Evolutionary conservation across 768 basidiomycete species (phyloP).

Genomic region (Leccinum imitatum): DNA sequence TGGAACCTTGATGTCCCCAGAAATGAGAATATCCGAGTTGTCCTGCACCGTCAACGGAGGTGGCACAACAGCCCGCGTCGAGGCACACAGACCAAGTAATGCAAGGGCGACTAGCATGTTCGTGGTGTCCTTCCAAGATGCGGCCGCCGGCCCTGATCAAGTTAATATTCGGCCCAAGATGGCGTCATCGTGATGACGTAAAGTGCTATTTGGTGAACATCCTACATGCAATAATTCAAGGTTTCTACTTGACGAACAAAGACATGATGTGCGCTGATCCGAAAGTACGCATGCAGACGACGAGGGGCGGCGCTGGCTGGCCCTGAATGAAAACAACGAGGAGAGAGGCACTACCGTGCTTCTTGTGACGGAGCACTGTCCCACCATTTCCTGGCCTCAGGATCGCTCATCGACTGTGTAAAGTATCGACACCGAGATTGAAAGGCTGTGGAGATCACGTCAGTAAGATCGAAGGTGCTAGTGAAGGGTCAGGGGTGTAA

Average conservation of each 20-base stretch:
- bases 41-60: slow-evolving; percentile 25
- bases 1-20: slow-evolving; percentile 42
- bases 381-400: slow-evolving; percentile 59
- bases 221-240: background rate
- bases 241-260: slow-evolving; percentile 4
- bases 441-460: slow-evolving; percentile 55
- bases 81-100: slow-evolving; percentile 17
- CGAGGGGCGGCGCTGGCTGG: slow-evolving; percentile 14
- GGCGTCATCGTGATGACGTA: slow-evolving; percentile 32
- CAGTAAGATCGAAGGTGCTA: slow-evolving; percentile 14
- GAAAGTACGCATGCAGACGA: slow-evolving; percentile 11
- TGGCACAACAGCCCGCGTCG: slow-evolving; percentile 13
- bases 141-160: background rate
- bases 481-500: slow-evolving; percentile 15
- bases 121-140: slow-evolving; percentile 12
- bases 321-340: slow-evolving; percentile 32
- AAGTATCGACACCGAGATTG: slow-evolving; percentile 79
- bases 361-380: slow-evolving; percentile 39
- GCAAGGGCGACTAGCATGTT: slow-evolving; percentile 24
- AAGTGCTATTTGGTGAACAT: slow-evolving; percentile 5
- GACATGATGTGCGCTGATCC: slow-evolving; percentile 12
- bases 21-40: slow-evolving; percentile 8
- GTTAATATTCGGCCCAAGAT: slow-evolving; percentile 6
- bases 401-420: slow-evolving; percentile 59
- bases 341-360: slow-evolving; percentile 31